Evolutionary conservation across 495 filamentous ascomycete species (phyloP).

Genomic region (Pyrenula massariospora): DNA sequence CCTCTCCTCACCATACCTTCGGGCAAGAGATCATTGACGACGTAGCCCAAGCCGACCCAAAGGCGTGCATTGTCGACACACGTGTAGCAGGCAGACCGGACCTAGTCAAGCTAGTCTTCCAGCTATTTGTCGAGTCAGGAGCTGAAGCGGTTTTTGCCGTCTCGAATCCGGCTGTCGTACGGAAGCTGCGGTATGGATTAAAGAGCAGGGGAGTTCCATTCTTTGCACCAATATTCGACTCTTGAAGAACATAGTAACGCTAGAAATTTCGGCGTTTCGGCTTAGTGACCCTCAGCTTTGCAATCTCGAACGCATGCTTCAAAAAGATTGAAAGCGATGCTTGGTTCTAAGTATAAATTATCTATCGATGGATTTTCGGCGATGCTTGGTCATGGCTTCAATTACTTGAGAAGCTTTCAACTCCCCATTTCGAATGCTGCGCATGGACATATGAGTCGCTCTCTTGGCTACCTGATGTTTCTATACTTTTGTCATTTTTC

Average conservation of each 20-base stretch:
- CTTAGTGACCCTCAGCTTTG: too few relatives aligned
- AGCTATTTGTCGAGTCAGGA: conserved; percentile 39
- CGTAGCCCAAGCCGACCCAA: conserved; percentile 36
- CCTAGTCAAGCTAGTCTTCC: conserved; percentile 45
- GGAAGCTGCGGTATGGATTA: conserved; percentile 62
- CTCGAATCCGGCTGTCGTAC: conserved; percentile 60
- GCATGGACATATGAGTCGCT: too few relatives aligned
- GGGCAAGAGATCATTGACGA: conserved; percentile 37
- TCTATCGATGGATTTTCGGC: too few relatives aligned
- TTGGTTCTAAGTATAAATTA: too few relatives aligned
- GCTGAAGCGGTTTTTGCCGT: conserved; percentile 71
- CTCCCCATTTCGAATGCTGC: too few relatives aligned
- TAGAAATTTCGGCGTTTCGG: too few relatives aligned
- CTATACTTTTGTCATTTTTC: too few relatives aligned
- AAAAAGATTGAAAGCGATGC: too few relatives aligned
- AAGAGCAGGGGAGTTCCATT: conserved; percentile 58
- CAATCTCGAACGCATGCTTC: too few relatives aligned
- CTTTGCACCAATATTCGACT: conserved; percentile 76
- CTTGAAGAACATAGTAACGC: conserved; percentile 32
- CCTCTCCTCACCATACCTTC: conserved; percentile 40
- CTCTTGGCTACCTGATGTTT: too few relatives aligned
- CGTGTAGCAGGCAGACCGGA: conserved; percentile 34
- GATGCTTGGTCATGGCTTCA: too few relatives aligned
- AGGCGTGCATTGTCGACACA: conserved; percentile 45
- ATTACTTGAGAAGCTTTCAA: too few relatives aligned